Conservation (phyloP, 148 eudicot species). For the Silene uniflora region DNA sequence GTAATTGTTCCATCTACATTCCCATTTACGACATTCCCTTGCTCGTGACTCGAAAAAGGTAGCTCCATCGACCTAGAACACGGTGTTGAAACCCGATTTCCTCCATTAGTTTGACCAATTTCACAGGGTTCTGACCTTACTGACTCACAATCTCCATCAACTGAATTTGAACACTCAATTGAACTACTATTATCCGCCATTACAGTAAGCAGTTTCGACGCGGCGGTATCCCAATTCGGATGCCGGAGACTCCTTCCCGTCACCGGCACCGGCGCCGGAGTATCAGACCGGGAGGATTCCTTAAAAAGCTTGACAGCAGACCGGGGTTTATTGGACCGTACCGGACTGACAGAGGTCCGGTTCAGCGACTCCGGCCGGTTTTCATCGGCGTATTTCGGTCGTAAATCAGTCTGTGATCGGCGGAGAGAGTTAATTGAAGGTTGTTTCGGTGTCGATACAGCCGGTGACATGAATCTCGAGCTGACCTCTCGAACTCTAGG, state of each 20-base stretch:
- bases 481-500: constrained; percentile 83
- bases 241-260: constrained; percentile 20
- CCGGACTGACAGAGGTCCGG: constrained; percentile 39
- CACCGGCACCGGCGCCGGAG: constrained; percentile 29
- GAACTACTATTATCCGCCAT: constrained; percentile 4
- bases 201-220: constrained; percentile 50
- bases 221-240: constrained; percentile 40
- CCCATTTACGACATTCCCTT: not conserved
- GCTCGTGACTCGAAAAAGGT: constrained; percentile 29
- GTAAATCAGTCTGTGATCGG: constrained; percentile 46
- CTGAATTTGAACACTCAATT: not conserved
- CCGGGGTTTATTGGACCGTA: constrained; percentile 26
- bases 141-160: constrained; percentile 29
- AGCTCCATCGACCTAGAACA: constrained; percentile 59
- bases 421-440: constrained; percentile 23
- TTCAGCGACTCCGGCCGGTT: constrained; percentile 39
- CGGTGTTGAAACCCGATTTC: constrained; percentile 32
- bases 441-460: constrained; percentile 22
- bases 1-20: not conserved
- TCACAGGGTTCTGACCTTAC: constrained; percentile 26
- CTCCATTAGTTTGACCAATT: not conserved
- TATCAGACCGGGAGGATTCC: constrained; percentile 33
- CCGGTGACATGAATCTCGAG: constrained; percentile 79
- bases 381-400: constrained; percentile 35
- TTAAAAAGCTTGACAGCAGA: constrained; percentile 39